Percentiles rank a stretch among this genome's conserved stretches.
phyloP scores from a whole-genome alignment of 495 filamentous ascomycete genomes.

The Penicillium flavigenum region DNA sequence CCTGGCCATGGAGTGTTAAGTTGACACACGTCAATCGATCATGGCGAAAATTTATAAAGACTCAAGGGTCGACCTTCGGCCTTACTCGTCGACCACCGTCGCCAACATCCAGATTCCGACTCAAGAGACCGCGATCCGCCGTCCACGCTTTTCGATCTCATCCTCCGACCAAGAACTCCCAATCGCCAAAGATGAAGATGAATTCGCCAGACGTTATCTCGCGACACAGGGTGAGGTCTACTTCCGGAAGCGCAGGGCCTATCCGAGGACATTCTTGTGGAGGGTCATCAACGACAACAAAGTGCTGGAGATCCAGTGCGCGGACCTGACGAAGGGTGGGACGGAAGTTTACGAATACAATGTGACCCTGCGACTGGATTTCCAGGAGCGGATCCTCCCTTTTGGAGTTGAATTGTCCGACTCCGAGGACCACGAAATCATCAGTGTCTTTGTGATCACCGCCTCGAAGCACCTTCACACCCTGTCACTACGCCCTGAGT shows the following conservation, averaged over 20 bases:
- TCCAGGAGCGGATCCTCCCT: conserved; percentile 67
- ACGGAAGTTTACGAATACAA: conserved; percentile 63
- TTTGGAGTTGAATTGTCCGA: conserved; percentile 81
- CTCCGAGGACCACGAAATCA: conserved; percentile 68
- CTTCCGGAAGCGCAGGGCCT: conserved; percentile 69
- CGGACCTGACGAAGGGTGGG: conserved; percentile 73
- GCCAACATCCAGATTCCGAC: conserved; percentile 73
- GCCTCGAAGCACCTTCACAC: conserved; percentile 75
- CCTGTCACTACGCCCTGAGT: conserved; percentile 73
- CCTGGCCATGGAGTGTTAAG: conserved; percentile 43
- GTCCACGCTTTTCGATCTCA: conserved; percentile 47
- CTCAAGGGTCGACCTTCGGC: conserved; percentile 77
- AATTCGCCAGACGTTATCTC: conserved; percentile 67
- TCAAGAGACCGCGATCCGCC: conserved; percentile 40
- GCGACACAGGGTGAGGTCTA: conserved; percentile 81
- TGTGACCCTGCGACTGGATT: conserved; percentile 71
- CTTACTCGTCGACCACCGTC: conserved; percentile 63
- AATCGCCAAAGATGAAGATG: conserved; percentile 66
- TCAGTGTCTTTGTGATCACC: conserved; percentile 81
- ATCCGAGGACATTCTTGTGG: conserved; percentile 87
- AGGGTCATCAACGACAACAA: conserved; percentile 77
- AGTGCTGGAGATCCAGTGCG: conserved; percentile 76
- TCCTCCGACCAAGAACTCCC: conserved; percentile 36
- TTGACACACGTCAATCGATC: conserved; percentile 29
- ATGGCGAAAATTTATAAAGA: conserved; percentile 75